Base-by-base conservation (phyloP, 2,329 filamentous ascomycete genomes). In the Pseudogymnoascus sp. region DNA sequence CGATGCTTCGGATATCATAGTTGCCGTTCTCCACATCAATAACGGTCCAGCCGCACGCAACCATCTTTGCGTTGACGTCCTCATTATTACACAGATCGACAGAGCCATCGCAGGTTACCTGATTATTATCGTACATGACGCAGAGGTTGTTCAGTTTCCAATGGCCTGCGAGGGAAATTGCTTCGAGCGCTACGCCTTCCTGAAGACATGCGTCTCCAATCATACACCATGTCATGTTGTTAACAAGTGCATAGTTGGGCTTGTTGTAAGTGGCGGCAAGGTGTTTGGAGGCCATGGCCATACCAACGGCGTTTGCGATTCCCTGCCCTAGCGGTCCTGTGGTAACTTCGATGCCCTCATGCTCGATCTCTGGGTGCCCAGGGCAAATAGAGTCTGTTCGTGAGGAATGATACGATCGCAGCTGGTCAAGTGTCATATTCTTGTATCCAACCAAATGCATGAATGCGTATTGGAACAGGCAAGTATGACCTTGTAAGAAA, bases 121-220 rank as follows among this genome's bases (percentile, higher is more conserved):
- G 76, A 65, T 82, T 82, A 66, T 83, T 82, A 64, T 83, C 81
- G 63, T 81, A 83, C 23, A 82, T 78, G 8, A 82, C 67, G 1
- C 75, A 76, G 5, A 82, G 69, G 65, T 82, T 82, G 67, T 79
- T 76, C 6, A 83, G 71, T 62, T 75, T 76, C 67, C 75, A 71
- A 65, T 81, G 78, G 1, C 80, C 79, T 10, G 79, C 80, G 12
- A 81, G 73, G 1, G 76, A 78, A 34, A 82, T 77, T 0, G 80
- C 79, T 66, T 82, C 81, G 1, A 80, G 70, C 0, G 71, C 79
- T 3, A 82, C 79, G 21, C 80, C 81, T 67, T 82, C 80, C 66
- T 79, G 76, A 16, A 82, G 69, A 69, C 80, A 82, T 0, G 77
- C 80, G 69, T 82, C 79, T 28, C 80, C 79, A 60, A 77, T 74